These are phyloP conservation scores for Chlamydomonas sphaeroides DNA, from an alignment of 139 green algal genomes.

Conservation along the genomic window DNA sequence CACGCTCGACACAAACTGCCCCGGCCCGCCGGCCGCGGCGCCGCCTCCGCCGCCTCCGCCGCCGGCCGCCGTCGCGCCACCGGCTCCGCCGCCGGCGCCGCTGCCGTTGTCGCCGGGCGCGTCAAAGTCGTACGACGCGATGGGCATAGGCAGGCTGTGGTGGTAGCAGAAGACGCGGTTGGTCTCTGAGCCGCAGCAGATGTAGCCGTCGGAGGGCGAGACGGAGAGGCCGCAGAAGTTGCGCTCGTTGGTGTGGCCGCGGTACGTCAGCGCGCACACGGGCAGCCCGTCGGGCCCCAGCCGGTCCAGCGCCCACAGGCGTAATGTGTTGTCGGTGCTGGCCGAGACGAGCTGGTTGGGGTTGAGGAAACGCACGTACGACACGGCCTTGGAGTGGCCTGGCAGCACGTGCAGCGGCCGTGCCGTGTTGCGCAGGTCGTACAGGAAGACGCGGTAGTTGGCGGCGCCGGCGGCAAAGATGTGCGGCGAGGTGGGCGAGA, in stretches of 20 bases:
- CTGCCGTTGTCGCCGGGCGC: background rate
- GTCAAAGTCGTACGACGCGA: slow-evolving; percentile 17
- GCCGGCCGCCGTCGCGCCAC: background rate
- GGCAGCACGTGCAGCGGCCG: slow-evolving; percentile 18
- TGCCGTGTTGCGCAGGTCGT: slow-evolving; percentile 53
- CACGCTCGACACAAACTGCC: slow-evolving; percentile 60
- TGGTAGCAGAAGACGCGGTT: slow-evolving; percentile 66
- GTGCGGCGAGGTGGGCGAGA: slow-evolving; percentile 71
- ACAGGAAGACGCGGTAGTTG: slow-evolving; percentile 58
- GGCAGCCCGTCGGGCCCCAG: background rate
- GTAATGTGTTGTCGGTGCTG: slow-evolving; percentile 68
- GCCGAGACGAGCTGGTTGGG: slow-evolving; percentile 76
- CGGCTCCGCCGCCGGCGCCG: background rate
- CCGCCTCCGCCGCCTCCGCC: background rate
- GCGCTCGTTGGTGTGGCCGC: slow-evolving; percentile 92
- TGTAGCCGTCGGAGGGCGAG: slow-evolving; percentile 59
- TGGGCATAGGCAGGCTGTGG: slow-evolving; percentile 35
- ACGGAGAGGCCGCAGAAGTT: slow-evolving; percentile 94
- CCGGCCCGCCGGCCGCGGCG: background rate
- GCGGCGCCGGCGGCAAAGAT: slow-evolving; percentile 86
- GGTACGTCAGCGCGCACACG: slow-evolving; percentile 11
- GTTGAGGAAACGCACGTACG: slow-evolving; percentile 89
- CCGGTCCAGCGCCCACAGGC: slow-evolving; percentile 20
- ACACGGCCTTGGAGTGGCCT: slow-evolving; percentile 78
- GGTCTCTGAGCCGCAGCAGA: slow-evolving; percentile 89